Evolutionary conservation across 2,329 filamentous ascomycete species (phyloP), one percentile per base, ranked within the genome.

Genomic region (Cordyceps cicadae): DNA sequence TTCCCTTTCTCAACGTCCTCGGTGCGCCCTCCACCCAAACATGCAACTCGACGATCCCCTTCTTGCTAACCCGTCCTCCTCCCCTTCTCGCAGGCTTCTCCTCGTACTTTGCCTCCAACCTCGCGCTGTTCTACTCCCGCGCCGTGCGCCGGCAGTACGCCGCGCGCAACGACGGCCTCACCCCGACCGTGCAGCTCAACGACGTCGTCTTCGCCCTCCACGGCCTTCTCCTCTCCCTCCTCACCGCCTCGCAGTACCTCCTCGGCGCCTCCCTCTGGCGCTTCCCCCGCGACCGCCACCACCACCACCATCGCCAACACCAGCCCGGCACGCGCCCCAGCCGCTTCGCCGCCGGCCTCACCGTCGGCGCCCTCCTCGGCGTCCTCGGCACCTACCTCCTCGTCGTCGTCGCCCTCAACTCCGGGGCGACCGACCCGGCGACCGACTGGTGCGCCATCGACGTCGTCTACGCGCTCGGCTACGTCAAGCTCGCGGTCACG

Each of bases 171-270:
- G 74, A 82, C 51, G 85, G 87, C 5, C 86, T 90, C 8, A 83
- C 88, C 49, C 91, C 93, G 3, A 94, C 92, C 0, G 92, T 96
- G 34, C 85, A 88, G 60, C 84, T 90, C 75, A 97, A 97, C 75
- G 94, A 99, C 75, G 81, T 97, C 62, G 84, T 86, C 15, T 97
- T 97, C 72, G 92, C 92, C 17, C 77, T 85, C 3, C 92, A 97
- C 75, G 93, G 89, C 39, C 78, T 91, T 17, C 64, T 92, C 11
- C 76, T 96, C 64, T 90, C 87, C 67, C 67, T 83, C 49, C 71
- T 97, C 60, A 84, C 86, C n/a, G 87, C 88, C 63, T 89, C 85
- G 54, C 93, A 97, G 73, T 85, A 85, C 66, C 88, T 95, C 68
- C 84, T 82, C 67, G 82, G 86, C 2, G 62, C 66, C 12, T 39